phyloP scores from a whole-genome alignment of 192 early-diverging fungal genomes.

The Linnemannia hyalina region DNA sequence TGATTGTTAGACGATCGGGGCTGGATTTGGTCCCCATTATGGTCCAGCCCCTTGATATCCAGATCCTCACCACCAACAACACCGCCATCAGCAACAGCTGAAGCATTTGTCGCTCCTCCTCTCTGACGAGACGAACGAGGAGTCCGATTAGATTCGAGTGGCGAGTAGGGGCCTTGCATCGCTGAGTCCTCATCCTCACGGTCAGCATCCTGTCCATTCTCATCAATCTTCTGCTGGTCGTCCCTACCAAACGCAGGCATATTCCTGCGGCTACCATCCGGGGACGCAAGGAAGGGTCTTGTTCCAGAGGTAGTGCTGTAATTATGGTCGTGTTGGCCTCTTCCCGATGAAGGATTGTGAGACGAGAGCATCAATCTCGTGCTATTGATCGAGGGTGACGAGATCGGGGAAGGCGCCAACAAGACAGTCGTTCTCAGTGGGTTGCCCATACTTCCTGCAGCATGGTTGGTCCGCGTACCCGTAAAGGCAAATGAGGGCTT shows the following conservation, averaged over 20 bases:
- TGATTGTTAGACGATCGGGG: neutral
- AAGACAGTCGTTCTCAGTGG: constrained; percentile 30
- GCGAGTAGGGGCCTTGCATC: constrained; percentile 10
- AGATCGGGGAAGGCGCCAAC: constrained; percentile 35
- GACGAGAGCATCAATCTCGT: constrained; percentile 21
- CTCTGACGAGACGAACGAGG: too few species aligned
- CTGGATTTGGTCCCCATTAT: constrained; percentile 27
- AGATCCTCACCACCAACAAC: neutral
- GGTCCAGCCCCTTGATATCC: constrained; percentile 14
- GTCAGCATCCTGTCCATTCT: neutral
- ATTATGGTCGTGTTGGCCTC: neutral
- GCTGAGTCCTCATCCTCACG: constrained; percentile 19
- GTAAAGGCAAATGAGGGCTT: constrained; percentile 10
- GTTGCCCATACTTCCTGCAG: neutral
- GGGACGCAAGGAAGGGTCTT: constrained; percentile 23
- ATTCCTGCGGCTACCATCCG: neutral
- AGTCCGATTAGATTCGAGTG: neutral
- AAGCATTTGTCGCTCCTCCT: neutral
- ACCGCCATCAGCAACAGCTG: too few species aligned
- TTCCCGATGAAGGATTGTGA: neutral
- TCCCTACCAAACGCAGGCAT: neutral
- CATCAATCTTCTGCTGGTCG: neutral
- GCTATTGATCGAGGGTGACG: constrained; percentile 26
- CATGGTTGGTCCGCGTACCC: neutral
- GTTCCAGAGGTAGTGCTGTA: neutral